phyloP scores from a whole-genome alignment of 2,329 filamentous ascomycete genomes.

The Whalleya microplaca region DNA sequence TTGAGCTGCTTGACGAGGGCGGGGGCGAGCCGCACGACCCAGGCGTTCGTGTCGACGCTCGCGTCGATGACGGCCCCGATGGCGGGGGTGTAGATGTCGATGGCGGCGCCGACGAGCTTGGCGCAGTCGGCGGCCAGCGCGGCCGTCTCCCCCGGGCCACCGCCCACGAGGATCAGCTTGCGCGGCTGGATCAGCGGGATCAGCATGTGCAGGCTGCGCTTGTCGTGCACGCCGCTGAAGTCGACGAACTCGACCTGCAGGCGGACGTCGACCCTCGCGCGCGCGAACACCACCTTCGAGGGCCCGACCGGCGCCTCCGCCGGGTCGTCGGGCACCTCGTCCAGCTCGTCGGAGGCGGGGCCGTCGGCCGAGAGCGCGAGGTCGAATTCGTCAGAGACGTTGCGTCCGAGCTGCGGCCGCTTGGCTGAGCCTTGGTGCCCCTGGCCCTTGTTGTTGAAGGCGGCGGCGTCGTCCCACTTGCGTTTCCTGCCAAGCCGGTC shows the following conservation, averaged over 20 bases:
- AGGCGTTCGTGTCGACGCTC: constrained; percentile 96
- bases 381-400: constrained; percentile 51
- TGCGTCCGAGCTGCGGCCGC: constrained; percentile 55
- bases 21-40: constrained; percentile 90
- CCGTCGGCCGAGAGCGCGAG: constrained; percentile 44
- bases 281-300: constrained; percentile 71
- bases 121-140: constrained; percentile 80
- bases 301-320: constrained; percentile 63
- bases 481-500: constrained; percentile 85
- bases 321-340: constrained; percentile 60
- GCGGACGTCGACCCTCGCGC: constrained; percentile 67
- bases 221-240: constrained; percentile 90
- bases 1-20: constrained; percentile 82
- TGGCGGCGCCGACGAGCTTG: constrained; percentile 61
- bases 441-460: constrained; percentile 44
- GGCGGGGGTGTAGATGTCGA: constrained; percentile 80
- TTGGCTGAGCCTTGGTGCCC: constrained; percentile 60
- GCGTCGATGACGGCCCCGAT: constrained; percentile 80
- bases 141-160: constrained; percentile 76
- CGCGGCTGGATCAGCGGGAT: constrained; percentile 92
- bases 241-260: constrained; percentile 86
- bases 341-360: constrained; percentile 57
- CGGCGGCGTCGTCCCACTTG: constrained; percentile 79
- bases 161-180: constrained; percentile 91
- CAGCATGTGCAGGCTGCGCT: constrained; percentile 90